Evolutionary conservation across 208 protist species (phyloP), one percentile per base, ranked within the genome.

Genomic region (Trypanosoma avium): DNA sequence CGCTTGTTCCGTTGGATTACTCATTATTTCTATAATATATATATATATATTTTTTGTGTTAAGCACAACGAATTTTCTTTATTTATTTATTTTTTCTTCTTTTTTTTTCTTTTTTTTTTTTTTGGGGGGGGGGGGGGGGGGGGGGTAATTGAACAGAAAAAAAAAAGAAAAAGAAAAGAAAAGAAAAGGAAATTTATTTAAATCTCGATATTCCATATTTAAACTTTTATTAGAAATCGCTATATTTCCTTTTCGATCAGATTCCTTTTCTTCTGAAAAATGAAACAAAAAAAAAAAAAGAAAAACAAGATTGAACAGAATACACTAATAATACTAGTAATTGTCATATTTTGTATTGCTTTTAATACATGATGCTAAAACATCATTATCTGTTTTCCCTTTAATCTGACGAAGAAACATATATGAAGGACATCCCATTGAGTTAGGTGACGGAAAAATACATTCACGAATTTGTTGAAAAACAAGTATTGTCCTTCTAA

Each of bases 351-450:
- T 46, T 17, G 56, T 55, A 63, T 87, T 85, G 3, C 55, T 67
- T 55, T 24, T 61, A 15, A 59, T 74, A 58, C 81, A 92, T 0
- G 77, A 76, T 24, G 50, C 54, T 24, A 92, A 42, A 64, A 92
- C 76, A 27, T 86, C 73, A 21, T 55, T 46, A 49, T 88, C 82
- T 13, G 36, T 65, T 58, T 88, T 92, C 0, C 56, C 69, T 38
- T 66, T 62, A 9, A 88, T 60, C 27, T 75, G 54, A 10, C 68
- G 59, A 48, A 92, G 55, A 72, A 92, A 88, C n/a, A 52, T 48
- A 59, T 85, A 88, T 13, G 82, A 92, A 42, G 81, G 81, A 38
- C 85, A 92, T 5, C 70, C 67, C 7, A 67, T 49, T 43, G 48
- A 60, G 24, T 66, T 58, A 13, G 71, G 26, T 48, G 56, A 54